Evolutionary conservation across 768 basidiomycete genomes (phyloP), one percentile per base, ranked within the genome.

Genomic region (Leccinum boreale): DNA sequence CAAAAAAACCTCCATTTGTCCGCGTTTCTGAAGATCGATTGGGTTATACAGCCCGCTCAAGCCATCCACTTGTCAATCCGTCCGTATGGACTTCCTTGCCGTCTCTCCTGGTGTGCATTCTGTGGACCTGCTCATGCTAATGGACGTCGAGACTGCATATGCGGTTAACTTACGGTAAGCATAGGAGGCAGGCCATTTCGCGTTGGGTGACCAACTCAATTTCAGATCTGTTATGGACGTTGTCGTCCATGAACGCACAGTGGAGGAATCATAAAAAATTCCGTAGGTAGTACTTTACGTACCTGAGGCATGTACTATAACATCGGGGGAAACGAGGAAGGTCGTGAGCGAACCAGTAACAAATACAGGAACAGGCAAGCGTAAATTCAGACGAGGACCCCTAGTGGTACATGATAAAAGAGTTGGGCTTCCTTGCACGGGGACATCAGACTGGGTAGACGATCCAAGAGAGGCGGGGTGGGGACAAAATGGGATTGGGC

Each of bases 21-120:
- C 19, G 12, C 17, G 14, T 55, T 52, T 39, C 48, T 61, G 36
- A 62, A 7, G 17, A 50, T 49, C 11, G n/a, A 35, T 48, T 31
- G 19, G 35, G 14, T 52, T 58, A 26, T 54, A 10, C 61, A 93
- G 90, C 11, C 92, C 92, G 12, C 77, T 94, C 19, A 78, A 82
- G n/a, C 88, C 92, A 4, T 84, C 84, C 11, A 86, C 90, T 1
- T 92, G 91, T 67, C 92, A 94, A 69, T 90, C 89, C 19, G 89
- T 94, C 24, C 78, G 90, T 42, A 92, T 94, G 87, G 82, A 87
- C 58, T 93, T 94, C 65, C 73, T 94, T 48, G 91, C 92, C 3
- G 75, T 94, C 50, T 79, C 82, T 8, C 86, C 90, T 19, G 92
- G 92, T 3, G 84, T 93, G 2, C 91, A 94, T 66, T 78, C 85